A percentile compares a stretch with the other conserved stretches of the same genome.
Conservation (phyloP, 2,329 filamentous ascomycete species). For the Fusarium udum region DNA sequence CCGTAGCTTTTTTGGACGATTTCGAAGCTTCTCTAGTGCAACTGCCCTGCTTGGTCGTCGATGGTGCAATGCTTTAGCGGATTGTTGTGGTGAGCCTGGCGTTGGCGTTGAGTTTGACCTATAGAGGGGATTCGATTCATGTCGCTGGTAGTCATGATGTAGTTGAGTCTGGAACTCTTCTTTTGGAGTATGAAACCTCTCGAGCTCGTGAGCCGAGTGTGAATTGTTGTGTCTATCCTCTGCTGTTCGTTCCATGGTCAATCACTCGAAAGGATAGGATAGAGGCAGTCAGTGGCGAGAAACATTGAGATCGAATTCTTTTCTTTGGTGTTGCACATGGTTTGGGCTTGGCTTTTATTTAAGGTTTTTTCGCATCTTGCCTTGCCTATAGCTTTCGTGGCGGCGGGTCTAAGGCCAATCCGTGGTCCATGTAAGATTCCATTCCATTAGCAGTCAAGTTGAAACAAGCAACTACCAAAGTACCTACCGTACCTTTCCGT, state of each 20-base stretch:
- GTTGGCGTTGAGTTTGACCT: neutral
- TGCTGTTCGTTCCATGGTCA: neutral
- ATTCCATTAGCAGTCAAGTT: neutral
- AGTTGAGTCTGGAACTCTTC: neutral
- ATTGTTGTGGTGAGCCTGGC: neutral
- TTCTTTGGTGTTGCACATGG: neutral
- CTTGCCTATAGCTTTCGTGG: neutral
- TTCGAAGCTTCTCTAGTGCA: neutral
- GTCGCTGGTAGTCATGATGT: neutral
- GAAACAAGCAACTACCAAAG: neutral
- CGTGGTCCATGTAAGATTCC: neutral
- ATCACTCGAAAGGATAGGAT: neutral
- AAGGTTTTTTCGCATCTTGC: constrained; percentile 11
- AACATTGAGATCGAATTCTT: neutral
- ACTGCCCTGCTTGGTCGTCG: neutral
- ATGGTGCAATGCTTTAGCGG: neutral
- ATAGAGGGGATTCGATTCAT: constrained; percentile 17
- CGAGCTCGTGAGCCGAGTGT: constrained; percentile 1
- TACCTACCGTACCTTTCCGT: neutral
- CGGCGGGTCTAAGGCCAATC: constrained; percentile 4
- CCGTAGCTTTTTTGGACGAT: constrained; percentile 16
- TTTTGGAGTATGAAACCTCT: constrained; percentile 3
- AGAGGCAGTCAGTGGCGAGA: neutral
- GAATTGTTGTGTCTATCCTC: neutral
- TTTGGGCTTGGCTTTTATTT: constrained; percentile 2